Percentiles rank a stretch among this genome's conserved stretches.
phyloP scores from a whole-genome alignment of 371 early-diverging fungal species.

The Mortierella polycephala region DNA sequence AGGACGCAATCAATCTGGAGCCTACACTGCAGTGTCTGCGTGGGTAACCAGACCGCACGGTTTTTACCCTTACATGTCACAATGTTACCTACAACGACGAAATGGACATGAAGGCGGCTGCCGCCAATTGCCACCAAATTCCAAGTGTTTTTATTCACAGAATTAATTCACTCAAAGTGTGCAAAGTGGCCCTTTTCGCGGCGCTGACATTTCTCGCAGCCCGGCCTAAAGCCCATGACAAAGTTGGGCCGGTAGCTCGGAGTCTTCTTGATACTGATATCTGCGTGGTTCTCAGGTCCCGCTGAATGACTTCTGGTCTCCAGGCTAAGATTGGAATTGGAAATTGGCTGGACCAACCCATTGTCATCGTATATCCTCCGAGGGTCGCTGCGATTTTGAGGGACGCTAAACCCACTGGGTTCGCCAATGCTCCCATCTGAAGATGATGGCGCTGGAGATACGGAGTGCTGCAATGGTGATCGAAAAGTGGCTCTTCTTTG shows the following conservation, averaged over 20 bases:
- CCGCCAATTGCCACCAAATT: background rate
- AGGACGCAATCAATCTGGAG: too few species aligned
- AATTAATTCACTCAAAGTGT: conserved; percentile 25
- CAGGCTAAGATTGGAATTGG: background rate
- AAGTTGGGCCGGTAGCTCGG: conserved; percentile 11
- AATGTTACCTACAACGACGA: too few species aligned
- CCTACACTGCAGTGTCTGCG: too few species aligned
- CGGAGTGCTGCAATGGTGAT: background rate
- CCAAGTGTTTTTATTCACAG: background rate
- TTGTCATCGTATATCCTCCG: background rate
- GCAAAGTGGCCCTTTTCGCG: conserved; percentile 55
- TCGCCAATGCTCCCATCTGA: conserved; percentile 16
- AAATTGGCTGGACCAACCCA: background rate
- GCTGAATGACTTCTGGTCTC: too few species aligned
- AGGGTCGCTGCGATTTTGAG: too few species aligned
- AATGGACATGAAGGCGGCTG: background rate
- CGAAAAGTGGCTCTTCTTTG: too few species aligned
- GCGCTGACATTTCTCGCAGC: conserved; percentile 51
- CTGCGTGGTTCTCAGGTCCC: background rate
- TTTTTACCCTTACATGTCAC: too few species aligned
- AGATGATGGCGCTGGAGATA: conserved; percentile 36
- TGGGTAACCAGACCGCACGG: too few species aligned
- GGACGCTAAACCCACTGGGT: background rate
- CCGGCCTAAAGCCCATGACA: conserved; percentile 53
- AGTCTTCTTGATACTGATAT: background rate